Evolutionary conservation across 106 monocot genomes (phyloP).

Genomic region (Narthecium ossifragum): DNA sequence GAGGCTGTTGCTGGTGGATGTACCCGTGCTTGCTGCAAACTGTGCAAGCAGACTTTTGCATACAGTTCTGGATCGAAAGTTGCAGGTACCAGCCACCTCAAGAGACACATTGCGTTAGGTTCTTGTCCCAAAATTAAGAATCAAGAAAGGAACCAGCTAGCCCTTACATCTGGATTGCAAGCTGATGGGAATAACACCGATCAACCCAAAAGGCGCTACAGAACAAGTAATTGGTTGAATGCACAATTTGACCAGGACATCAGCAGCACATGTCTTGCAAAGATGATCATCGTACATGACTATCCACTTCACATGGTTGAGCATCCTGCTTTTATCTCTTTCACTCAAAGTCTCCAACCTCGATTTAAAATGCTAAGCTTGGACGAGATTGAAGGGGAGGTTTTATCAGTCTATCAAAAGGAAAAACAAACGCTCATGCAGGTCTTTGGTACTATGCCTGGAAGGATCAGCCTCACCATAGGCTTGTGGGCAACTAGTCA

Average conservation of each 20-base stretch:
- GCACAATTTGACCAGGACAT: slow-evolving; percentile 67
- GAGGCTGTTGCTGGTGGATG: slow-evolving; percentile 57
- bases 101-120: slow-evolving; percentile 77
- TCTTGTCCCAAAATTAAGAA: slow-evolving; percentile 75
- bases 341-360: slow-evolving; percentile 74
- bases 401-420: slow-evolving; percentile 57
- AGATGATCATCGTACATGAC: slow-evolving; percentile 90
- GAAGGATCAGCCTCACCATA: slow-evolving; percentile 72
- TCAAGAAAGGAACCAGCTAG: slow-evolving; percentile 44
- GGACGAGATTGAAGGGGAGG: slow-evolving; percentile 45
- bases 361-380: slow-evolving; percentile 57
- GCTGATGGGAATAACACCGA: slow-evolving; percentile 32
- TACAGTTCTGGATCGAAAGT: slow-evolving; percentile 84
- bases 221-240: slow-evolving; percentile 29
- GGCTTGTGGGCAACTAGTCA: slow-evolving; percentile 81
- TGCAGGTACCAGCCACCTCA: slow-evolving; percentile 91
- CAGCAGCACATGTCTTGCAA: slow-evolving; percentile 57
- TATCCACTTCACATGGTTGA: slow-evolving; percentile 89
- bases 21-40: slow-evolving; percentile 77
- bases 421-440: slow-evolving; percentile 61
- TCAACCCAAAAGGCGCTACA: slow-evolving; percentile 70
- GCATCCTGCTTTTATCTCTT: slow-evolving; percentile 50
- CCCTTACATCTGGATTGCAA: slow-evolving; percentile 35
- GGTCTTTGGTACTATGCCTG: slow-evolving; percentile 41
- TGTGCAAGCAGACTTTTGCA: slow-evolving; percentile 93